Evolutionary conservation across 805 yeast genomes (phyloP).

Genomic region (Metschnikowia vanudenii): DNA sequence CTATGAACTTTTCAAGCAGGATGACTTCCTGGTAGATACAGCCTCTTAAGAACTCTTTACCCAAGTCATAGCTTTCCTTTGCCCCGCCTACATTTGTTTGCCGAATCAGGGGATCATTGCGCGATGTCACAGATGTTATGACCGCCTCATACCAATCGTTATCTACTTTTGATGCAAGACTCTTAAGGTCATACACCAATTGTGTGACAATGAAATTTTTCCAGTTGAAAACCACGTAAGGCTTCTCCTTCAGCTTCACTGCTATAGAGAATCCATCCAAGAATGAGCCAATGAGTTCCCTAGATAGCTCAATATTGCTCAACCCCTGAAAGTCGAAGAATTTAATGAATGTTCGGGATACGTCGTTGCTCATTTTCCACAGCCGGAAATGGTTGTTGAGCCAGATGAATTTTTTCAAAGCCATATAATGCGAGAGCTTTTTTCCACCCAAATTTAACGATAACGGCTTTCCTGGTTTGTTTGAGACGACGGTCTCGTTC

Average conservation of each 20-base stretch:
- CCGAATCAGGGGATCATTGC: conserved; percentile 4
- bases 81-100: conserved; percentile 16
- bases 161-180: conserved; percentile 4
- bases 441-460: conserved; percentile 10
- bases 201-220: conserved; percentile 32
- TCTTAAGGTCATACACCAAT: conserved; percentile 26
- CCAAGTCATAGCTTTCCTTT: conserved; percentile 23
- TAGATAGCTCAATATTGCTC: conserved; percentile 15
- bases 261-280: conserved; percentile 24
- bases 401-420: conserved; percentile 31
- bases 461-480: neutral
- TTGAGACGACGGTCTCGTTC: neutral
- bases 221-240: conserved; percentile 34
- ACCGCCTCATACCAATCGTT: conserved; percentile 6
- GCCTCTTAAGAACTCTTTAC: conserved; percentile 29
- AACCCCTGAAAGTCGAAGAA: conserved; percentile 11
- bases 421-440: conserved; percentile 18
- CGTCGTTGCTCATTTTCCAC: conserved; percentile 23
- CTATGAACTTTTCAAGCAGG: conserved; percentile 25
- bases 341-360: conserved; percentile 10
- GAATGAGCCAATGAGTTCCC: conserved; percentile 22
- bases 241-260: conserved; percentile 20
- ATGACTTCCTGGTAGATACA: conserved; percentile 31
- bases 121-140: conserved; percentile 4
- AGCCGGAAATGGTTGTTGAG: conserved; percentile 23